A percentile compares a stretch with the other conserved stretches of the same genome.
Conservation (phyloP, 768 basidiomycete species). For the Phlegmacium glaucopus region DNA sequence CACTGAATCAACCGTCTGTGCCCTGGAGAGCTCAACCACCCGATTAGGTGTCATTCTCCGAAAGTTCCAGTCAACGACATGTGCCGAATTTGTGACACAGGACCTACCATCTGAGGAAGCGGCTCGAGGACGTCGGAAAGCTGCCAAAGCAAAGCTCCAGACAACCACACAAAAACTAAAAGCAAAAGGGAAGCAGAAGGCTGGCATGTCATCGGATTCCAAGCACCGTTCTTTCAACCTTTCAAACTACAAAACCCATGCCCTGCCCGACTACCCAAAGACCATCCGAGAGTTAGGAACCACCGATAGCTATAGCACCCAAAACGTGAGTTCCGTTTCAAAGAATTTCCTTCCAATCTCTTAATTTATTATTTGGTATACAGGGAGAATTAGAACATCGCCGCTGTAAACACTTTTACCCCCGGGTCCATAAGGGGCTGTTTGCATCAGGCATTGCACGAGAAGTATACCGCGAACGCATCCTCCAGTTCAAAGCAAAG, state of each 20-base stretch:
- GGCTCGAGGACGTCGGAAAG: constrained; percentile 10
- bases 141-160: neutral
- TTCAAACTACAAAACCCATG: constrained; percentile 8
- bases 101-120: constrained; percentile 27
- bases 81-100: constrained; percentile 16
- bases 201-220: neutral
- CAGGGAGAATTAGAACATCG: constrained; percentile 13
- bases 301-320: neutral
- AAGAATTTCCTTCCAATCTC: neutral
- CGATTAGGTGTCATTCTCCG: constrained; percentile 19
- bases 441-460: constrained; percentile 5
- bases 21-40: constrained; percentile 9
- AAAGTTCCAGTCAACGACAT: constrained; percentile 18
- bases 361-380: neutral
- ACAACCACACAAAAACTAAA: neutral
- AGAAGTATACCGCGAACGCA: neutral
- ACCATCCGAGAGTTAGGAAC: neutral
- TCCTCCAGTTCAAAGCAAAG: neutral
- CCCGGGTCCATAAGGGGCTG: constrained; percentile 9
- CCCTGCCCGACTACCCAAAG: neutral
- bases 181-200: neutral
- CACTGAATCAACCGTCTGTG: constrained; percentile 11
- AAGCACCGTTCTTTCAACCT: constrained; percentile 4
- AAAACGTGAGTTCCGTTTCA: neutral
- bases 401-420: constrained; percentile 8